These are phyloP conservation scores for Carnegiea gigantea DNA, from an alignment of 179 eudicot species.

Conservation along the genomic window DNA sequence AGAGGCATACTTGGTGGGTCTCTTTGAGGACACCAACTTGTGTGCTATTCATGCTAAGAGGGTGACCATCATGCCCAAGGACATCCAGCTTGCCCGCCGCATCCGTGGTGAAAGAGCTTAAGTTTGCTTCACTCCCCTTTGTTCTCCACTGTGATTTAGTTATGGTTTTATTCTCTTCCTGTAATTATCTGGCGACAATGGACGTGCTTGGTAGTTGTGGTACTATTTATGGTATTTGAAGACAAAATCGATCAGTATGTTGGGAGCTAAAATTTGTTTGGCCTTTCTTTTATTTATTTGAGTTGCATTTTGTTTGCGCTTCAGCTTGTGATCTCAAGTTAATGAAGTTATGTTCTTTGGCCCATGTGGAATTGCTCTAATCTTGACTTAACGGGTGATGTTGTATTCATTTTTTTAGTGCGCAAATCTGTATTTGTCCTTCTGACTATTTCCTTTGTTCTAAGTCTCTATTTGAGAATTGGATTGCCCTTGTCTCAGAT, in stretches of 20 bases:
- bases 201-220: no score
- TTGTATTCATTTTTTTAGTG: not conserved
- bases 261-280: not conserved
- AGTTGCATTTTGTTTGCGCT: not conserved
- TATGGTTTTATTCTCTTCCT: not conserved
- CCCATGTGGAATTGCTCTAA: not conserved
- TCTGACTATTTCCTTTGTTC: not conserved
- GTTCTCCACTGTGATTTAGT: not conserved
- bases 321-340: no score
- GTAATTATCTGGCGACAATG: slow-evolving; percentile 1
- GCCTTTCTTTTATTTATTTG: not conserved
- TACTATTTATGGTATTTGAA: no score
- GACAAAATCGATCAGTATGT: slow-evolving; percentile 1
- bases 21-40: slow-evolving; percentile 60
- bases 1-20: slow-evolving; percentile 57
- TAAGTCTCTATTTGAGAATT: not conserved
- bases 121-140: no score
- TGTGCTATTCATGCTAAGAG: slow-evolving; percentile 53
- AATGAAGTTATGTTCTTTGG: not conserved
- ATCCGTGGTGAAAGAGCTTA: slow-evolving; percentile 68
- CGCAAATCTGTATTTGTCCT: not conserved
- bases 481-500: not conserved
- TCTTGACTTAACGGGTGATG: not conserved
- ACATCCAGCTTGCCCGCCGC: slow-evolving; percentile 57
- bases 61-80: slow-evolving; percentile 64